phyloP scores from a whole-genome alignment of 2,329 filamentous ascomycete genomes.

The Coniella lustricola region DNA sequence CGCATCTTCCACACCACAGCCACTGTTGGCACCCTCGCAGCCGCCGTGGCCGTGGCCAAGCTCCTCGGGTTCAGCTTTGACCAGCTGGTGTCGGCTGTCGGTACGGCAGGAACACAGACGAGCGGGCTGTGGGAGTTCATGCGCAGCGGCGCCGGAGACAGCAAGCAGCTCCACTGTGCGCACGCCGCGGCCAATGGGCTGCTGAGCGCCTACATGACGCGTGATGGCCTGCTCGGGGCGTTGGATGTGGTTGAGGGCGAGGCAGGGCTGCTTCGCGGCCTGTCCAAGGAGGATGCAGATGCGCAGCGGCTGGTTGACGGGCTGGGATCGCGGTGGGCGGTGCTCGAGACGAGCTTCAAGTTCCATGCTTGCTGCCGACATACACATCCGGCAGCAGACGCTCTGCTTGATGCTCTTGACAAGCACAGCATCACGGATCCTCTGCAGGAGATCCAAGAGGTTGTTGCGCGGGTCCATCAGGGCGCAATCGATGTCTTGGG shows the following conservation, averaged over 20 bases:
- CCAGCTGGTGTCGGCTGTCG: neutral
- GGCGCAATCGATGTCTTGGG: conserved; percentile 2
- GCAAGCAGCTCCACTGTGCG: conserved; percentile 6
- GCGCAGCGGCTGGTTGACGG: neutral
- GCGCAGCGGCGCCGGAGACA: conserved; percentile 1
- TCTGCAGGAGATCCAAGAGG: neutral
- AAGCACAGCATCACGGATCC: neutral
- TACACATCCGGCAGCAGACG: conserved; percentile 3
- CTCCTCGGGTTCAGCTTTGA: neutral
- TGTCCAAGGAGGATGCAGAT: neutral
- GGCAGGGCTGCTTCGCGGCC: neutral
- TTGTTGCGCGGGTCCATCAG: neutral
- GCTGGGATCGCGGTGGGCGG: conserved; percentile 1
- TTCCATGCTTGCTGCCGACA: conserved; percentile 4
- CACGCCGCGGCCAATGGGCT: neutral
- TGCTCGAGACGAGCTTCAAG: conserved; percentile 7
- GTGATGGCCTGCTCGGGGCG: neutral
- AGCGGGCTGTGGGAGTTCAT: conserved; percentile 4
- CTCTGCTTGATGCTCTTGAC: neutral
- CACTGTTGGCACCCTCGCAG: neutral
- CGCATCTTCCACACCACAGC: conserved; percentile 2
- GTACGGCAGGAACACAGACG: conserved; percentile 2
- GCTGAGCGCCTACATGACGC: conserved; percentile 2
- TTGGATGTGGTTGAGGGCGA: neutral
- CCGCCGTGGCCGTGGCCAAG: conserved; percentile 1